These are phyloP conservation scores for Chalciporus chontae DNA, from an alignment of 768 basidiomycete species.

Conservation along the genomic window DNA sequence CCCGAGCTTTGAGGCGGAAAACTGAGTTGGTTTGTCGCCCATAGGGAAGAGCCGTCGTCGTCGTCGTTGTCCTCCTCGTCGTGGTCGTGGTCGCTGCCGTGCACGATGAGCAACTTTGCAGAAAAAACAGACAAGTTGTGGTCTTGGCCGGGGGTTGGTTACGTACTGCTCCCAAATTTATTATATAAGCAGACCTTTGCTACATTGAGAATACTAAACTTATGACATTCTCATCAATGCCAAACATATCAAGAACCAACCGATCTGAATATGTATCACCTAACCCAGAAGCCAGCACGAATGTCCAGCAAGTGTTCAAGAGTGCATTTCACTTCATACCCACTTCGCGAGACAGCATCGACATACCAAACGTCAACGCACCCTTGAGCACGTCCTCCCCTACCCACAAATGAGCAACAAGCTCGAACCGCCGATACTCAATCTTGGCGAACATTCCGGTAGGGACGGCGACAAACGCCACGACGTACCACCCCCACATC, in stretches of 20 bases:
- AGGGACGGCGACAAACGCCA: constrained; percentile 48
- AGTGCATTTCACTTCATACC: constrained; percentile 25
- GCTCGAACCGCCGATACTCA: constrained; percentile 42
- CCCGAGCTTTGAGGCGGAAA: constrained; percentile 73
- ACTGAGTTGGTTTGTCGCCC: constrained; percentile 29
- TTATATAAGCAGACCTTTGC: constrained; percentile 20
- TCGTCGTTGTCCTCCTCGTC: constrained; percentile 8
- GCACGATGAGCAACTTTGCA: constrained; percentile 1
- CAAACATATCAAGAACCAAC: too few species aligned
- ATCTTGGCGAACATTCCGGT: constrained; percentile 43
- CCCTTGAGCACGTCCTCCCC: constrained; percentile 23
- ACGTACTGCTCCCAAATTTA: constrained; percentile 15
- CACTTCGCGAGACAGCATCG: constrained; percentile 39
- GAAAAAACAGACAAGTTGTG: constrained; percentile 23
- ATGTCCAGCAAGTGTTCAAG: too few species aligned
- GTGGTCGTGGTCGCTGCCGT: constrained; percentile 8
- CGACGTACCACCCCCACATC: constrained; percentile 32
- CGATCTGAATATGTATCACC: too few species aligned
- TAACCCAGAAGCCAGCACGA: too few species aligned
- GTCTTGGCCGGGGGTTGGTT: constrained; percentile 18
- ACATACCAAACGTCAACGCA: constrained; percentile 38
- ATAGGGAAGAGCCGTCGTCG: constrained; percentile 21
- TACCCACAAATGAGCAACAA: constrained; percentile 38
- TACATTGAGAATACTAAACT: too few species aligned
- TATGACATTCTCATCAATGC: too few species aligned